Percentiles rank a stretch among this genome's conserved stretches.
phyloP scores from a whole-genome alignment of 2,329 filamentous ascomycete species.

The Scedosporium boydii region DNA sequence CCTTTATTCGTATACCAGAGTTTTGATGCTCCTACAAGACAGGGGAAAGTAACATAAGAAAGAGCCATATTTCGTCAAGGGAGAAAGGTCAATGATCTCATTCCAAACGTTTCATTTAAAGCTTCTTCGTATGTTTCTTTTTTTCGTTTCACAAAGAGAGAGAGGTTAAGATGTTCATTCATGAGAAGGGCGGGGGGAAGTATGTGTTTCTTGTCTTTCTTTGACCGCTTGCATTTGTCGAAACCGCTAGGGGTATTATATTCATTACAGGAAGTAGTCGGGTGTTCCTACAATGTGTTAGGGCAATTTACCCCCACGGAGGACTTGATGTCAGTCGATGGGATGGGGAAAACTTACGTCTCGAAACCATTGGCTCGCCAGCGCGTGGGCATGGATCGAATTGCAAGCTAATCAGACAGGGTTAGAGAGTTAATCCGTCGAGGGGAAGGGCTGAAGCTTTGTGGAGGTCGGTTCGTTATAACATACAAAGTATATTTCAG shows the following conservation, averaged over 20 bases:
- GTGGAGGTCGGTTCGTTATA: neutral
- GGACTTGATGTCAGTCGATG: neutral
- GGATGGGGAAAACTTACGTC: conserved; percentile 45
- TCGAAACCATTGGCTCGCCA: conserved; percentile 97
- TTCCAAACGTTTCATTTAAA: no score
- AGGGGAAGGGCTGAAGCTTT: neutral
- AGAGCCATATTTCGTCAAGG: no score
- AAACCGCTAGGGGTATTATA: conserved; percentile 7
- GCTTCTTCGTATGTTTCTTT: no score
- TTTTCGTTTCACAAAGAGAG: no score
- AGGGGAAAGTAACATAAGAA: no score
- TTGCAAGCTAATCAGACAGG: conserved; percentile 64
- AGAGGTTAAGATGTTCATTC: no score
- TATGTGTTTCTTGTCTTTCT: neutral
- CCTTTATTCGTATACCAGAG: no score
- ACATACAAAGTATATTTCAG: conserved; percentile 99
- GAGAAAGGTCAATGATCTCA: no score
- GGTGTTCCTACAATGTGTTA: conserved; percentile 54
- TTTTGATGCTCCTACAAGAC: no score
- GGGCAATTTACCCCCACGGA: conserved; percentile 9
- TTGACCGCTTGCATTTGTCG: neutral
- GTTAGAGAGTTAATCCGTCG: conserved; percentile 17
- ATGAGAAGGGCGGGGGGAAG: no score
- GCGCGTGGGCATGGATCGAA: conserved; percentile 97
- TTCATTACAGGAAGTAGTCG: conserved; percentile 88